These are phyloP conservation scores for Aotearoamyces nothofagi DNA, from an alignment of 2,329 filamentous ascomycete genomes.

Conservation along the genomic window DNA sequence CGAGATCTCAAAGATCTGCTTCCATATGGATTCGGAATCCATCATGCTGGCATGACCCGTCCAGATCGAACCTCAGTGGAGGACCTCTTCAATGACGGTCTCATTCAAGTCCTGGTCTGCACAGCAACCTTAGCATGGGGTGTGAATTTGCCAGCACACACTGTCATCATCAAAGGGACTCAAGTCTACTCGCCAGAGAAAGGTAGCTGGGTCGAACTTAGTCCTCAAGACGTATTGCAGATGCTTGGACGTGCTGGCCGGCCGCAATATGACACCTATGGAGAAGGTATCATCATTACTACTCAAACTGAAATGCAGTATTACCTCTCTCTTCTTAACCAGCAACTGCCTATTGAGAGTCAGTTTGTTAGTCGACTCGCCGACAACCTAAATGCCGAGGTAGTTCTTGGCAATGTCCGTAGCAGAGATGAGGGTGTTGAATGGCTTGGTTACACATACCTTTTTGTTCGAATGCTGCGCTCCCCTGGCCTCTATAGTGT, in stretches of 20 bases:
- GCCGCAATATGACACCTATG: constrained; percentile 93
- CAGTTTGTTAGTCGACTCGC: constrained; percentile 87
- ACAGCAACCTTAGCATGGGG: constrained; percentile 98
- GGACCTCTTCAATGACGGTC: constrained; percentile 80
- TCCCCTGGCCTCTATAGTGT: constrained; percentile 93
- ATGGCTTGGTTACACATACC: constrained; percentile 95
- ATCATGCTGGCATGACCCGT: constrained; percentile 94
- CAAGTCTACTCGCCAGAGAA: constrained; percentile 97
- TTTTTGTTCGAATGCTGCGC: constrained; percentile 94
- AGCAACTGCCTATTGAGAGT: constrained; percentile 94
- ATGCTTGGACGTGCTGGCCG: constrained; percentile 97
- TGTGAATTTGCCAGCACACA: constrained; percentile 94
- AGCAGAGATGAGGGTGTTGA: constrained; percentile 93
- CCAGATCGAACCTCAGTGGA: constrained; percentile 92
- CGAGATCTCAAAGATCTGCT: constrained; percentile 83
- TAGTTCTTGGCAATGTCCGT: constrained; percentile 87
- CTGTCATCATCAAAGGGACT: constrained; percentile 97
- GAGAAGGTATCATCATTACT: constrained; percentile 97
- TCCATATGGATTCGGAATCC: constrained; percentile 94
- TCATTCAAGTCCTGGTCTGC: constrained; percentile 89
- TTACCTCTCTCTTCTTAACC: constrained; percentile 90
- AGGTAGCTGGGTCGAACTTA: constrained; percentile 95
- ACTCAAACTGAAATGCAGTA: constrained; percentile 92
- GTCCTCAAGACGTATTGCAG: constrained; percentile 92
- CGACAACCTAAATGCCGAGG: constrained; percentile 91